These are phyloP conservation scores for Candida sojae DNA, from an alignment of 1,139 yeast species.

Conservation along the genomic window DNA sequence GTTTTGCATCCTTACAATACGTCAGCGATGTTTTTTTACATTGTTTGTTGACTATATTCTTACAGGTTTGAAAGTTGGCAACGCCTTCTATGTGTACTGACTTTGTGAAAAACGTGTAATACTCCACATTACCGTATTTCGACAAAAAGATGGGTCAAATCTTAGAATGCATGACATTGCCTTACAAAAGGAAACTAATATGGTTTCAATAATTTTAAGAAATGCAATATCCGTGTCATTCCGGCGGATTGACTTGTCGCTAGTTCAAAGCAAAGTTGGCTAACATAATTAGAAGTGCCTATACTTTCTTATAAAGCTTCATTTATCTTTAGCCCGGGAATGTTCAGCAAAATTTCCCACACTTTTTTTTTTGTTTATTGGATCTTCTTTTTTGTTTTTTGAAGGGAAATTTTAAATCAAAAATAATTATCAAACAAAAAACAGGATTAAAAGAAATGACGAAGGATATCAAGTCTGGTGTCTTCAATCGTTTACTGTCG, in stretches of 20 bases:
- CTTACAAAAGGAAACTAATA: background rate
- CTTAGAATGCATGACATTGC: conserved; percentile 2
- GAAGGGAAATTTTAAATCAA: conserved; percentile 3
- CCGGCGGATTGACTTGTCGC: conserved; percentile 2
- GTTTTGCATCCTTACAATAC: conserved; percentile 1
- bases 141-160: background rate
- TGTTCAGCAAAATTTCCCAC: conserved; percentile 2
- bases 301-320: background rate
- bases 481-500: background rate
- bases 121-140: background rate
- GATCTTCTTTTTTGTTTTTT: conserved; percentile 3
- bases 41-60: background rate
- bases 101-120: background rate
- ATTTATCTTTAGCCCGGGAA: background rate
- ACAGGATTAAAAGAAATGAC: background rate
- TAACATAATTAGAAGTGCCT: background rate
- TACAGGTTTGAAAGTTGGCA: background rate
- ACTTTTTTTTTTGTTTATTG: conserved; percentile 6
- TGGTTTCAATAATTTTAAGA: background rate
- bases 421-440: conserved; percentile 4
- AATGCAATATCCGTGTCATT: conserved; percentile 4
- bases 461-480: conserved; percentile 1
- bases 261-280: background rate
- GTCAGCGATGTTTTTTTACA: background rate
- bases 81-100: background rate